Conservation (phyloP, 108 stramenopile genomes). For the Nannochloropsis oceanica region DNA sequence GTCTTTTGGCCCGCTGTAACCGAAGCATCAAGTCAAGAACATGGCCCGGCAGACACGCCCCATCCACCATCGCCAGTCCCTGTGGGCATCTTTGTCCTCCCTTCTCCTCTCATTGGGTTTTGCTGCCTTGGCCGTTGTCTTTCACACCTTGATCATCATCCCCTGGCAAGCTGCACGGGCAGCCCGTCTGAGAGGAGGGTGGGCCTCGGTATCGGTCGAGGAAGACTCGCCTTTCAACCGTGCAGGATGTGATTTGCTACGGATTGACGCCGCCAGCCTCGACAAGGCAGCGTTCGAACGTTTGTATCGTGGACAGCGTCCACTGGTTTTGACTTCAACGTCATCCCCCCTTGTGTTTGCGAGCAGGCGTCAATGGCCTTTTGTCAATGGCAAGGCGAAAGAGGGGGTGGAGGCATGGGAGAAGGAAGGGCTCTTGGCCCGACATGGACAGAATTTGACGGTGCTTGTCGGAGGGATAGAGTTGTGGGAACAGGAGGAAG, state of each 20-base stretch:
- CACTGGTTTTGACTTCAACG: not conserved
- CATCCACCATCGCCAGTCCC: not conserved
- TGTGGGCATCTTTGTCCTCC: not conserved
- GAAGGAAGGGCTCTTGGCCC: not conserved
- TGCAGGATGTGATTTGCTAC: not conserved
- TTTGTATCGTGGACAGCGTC: not conserved
- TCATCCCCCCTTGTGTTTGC: not conserved
- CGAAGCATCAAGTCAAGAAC: no score
- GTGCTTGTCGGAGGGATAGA: not conserved
- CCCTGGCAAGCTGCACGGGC: not conserved
- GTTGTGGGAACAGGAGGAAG: not conserved
- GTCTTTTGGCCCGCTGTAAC: no score
- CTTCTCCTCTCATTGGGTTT: not conserved
- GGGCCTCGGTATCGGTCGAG: not conserved
- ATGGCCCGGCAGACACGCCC: no score
- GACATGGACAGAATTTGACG: not conserved
- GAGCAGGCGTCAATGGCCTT: not conserved
- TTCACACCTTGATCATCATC: not conserved
- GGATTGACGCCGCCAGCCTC: not conserved
- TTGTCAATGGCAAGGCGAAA: not conserved
- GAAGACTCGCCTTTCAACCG: not conserved
- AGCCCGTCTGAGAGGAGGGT: not conserved
- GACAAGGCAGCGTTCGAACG: not conserved
- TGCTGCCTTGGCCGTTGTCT: not conserved
- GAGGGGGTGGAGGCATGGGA: not conserved